A percentile compares a stretch with the other conserved stretches of the same genome.
Evolutionary conservation across 2,329 filamentous ascomycete species (phyloP).

Genomic region (Colletotrichum echinochloae): DNA sequence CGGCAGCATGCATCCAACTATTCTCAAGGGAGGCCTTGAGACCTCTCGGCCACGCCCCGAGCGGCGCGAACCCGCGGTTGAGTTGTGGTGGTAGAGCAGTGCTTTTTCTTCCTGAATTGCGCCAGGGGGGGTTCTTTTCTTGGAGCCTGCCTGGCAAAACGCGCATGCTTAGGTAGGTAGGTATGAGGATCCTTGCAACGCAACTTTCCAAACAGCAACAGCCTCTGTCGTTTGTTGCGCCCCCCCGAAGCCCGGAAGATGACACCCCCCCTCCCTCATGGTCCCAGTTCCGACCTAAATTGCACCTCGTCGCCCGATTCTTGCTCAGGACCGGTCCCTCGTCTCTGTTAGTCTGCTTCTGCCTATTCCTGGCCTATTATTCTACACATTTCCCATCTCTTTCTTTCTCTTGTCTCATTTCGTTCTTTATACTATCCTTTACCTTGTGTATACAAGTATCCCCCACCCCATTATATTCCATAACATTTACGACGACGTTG

Average conservation of each 20-base stretch:
- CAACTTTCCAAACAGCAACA: slow-evolving; percentile 34
- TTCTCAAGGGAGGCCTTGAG: slow-evolving; percentile 25
- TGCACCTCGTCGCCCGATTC: slow-evolving; percentile 36
- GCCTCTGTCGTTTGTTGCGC: slow-evolving; percentile 14
- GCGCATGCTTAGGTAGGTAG: slow-evolving; percentile 28
- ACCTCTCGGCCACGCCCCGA: slow-evolving; percentile 28
- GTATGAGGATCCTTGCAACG: slow-evolving; percentile 35
- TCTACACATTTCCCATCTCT: not conserved
- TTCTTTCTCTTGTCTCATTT: slow-evolving; percentile 18
- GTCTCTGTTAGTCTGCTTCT: slow-evolving; percentile 10
- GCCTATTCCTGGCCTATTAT: not conserved
- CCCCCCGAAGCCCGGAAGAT: slow-evolving; percentile 15
- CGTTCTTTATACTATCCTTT: slow-evolving; percentile 1
- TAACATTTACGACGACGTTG: not conserved
- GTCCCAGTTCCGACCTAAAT: slow-evolving; percentile 38
- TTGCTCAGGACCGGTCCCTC: not conserved
- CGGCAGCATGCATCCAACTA: slow-evolving; percentile 30
- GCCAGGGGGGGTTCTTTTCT: not conserved
- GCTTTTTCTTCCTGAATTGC: slow-evolving; percentile 15
- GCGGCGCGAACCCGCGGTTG: slow-evolving; percentile 24
- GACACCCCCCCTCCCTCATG: slow-evolving; percentile 5
- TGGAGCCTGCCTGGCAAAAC: slow-evolving; percentile 9
- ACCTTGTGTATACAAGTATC: not conserved
- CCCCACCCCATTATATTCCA: not conserved
- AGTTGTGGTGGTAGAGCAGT: slow-evolving; percentile 21